Base-by-base conservation (phyloP, 176 grass and related monocot genomes). In the Secale cereale region DNA sequence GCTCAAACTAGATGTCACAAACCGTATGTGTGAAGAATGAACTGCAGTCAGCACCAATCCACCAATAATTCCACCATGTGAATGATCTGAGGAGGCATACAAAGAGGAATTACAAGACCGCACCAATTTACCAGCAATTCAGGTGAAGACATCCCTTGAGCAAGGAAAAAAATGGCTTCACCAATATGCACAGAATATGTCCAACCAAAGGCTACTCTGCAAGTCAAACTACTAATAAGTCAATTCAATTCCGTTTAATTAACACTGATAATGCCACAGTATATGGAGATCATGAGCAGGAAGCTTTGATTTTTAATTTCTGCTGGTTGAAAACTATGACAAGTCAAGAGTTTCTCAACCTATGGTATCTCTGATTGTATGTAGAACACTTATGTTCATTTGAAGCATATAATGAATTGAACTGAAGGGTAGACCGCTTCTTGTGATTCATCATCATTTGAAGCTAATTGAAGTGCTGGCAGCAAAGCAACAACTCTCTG, bases 1-100 rank as follows among this genome's bases (percentile, higher is more conserved):
- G 19, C 60, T 77, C 76, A 77, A 85, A 40, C 62, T 85, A 89
- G 72, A 82, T 76, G 22, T 36, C 17, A 40, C 12, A 46, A 46
- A 14, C n/a, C 32, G 12, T 78, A 10, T 74, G 15, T 32, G 1
- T 54, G 15, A 4, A 31, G 5, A 70, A 37, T 46, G 17, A 20
- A 63, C 29, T 69, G 26, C 23, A 54, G 17, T 54, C 17, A 22
- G 6, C 63, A 64, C 17, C 52, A 30, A 63, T 72, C 78, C 31
- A 23, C 33, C 17, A 57, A 17, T 15, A 68, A 10, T 78, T 86
- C 20, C 35, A 57, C 3, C 0, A 12, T 46, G 45, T 5, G 11
- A 30, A 75, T 57, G 45, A 4, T 78, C 48, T 26, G 8, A 2
- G 41, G 59, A 46, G 20, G 59, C 43, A 17, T 29, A 32, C 3